phyloP scores from a whole-genome alignment of 176 grass and related monocot genomes.

The Chrysopogon serrulatus region DNA sequence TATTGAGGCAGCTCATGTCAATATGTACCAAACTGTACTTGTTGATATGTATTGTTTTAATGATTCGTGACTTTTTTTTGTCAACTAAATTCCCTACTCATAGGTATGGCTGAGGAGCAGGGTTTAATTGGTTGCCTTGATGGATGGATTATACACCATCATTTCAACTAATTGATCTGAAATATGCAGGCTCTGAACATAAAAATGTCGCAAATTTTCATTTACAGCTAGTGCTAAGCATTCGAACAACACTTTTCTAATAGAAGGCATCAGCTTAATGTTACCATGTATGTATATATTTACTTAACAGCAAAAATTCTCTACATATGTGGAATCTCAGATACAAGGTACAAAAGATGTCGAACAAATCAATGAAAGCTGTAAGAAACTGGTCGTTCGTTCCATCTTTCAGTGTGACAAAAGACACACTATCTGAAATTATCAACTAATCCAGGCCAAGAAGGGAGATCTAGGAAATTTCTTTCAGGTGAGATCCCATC shows the following conservation, averaged over 20 bases:
- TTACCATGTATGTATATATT: slow-evolving; percentile 20
- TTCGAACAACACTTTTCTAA: neutral
- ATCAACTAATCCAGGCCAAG: neutral
- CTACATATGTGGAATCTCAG: slow-evolving; percentile 7
- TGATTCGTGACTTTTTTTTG: neutral
- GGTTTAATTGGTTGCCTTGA: neutral
- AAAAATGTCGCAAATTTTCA: neutral
- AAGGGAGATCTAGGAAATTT: neutral
- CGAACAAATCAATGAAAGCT: slow-evolving; percentile 3
- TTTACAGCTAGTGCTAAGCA: neutral
- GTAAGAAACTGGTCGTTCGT: neutral
- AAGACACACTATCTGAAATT: neutral
- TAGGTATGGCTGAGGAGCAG: neutral
- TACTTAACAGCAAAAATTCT: slow-evolving; percentile 27
- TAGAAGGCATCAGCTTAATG: neutral
- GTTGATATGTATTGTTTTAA: neutral
- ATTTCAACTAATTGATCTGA: neutral
- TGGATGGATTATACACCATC: neutral
- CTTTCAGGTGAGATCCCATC: neutral
- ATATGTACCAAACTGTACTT: neutral
- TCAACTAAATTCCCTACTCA: neutral
- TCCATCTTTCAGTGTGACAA: neutral
- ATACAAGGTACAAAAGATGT: slow-evolving; percentile 15
- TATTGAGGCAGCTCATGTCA: neutral
- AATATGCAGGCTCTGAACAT: neutral